phyloP scores from a whole-genome alignment of 331 rosid genomes.

The Rosa hybrid region DNA sequence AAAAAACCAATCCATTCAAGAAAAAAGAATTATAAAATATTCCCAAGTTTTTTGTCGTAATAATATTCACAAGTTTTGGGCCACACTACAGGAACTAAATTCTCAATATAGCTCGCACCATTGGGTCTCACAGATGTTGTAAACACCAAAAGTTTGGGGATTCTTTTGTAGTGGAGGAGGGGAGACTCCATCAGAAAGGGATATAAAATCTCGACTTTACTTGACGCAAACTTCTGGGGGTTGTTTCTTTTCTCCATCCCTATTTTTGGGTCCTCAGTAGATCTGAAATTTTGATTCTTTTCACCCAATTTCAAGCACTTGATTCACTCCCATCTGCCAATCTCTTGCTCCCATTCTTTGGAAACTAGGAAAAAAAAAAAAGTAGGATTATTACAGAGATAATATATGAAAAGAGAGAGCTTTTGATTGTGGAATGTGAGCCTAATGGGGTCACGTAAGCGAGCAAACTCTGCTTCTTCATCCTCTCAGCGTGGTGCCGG shows the following conservation, averaged over 20 bases:
- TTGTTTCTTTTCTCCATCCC: not conserved
- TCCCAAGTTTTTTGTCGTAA: too few relatives aligned
- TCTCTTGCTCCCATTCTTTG: not conserved
- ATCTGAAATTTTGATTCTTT: conserved; percentile 22
- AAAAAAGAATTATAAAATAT: too few relatives aligned
- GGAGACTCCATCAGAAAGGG: not conserved
- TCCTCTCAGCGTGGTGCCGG: conserved; percentile 24
- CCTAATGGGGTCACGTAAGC: conserved; percentile 54
- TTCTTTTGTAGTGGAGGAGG: not conserved
- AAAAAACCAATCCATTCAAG: too few relatives aligned
- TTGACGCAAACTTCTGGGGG: conserved; percentile 5
- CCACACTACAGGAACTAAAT: not conserved
- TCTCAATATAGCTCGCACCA: not conserved
- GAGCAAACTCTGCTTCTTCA: conserved; percentile 29
- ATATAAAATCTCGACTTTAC: not conserved
- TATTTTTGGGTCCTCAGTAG: conserved; percentile 8
- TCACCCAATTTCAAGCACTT: not conserved
- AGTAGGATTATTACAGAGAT: too few relatives aligned
- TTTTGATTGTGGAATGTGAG: conserved; percentile 36
- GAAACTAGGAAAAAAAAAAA: not conserved
- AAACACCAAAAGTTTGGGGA: not conserved
- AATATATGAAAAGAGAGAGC: conserved; percentile 7
- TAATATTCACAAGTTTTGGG: not conserved
- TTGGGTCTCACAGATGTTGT: too few relatives aligned
- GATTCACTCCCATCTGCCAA: conserved; percentile 5